Evolutionary conservation across 257 asterid genomes (phyloP).

Genomic region (Verbascum thapsus): DNA sequence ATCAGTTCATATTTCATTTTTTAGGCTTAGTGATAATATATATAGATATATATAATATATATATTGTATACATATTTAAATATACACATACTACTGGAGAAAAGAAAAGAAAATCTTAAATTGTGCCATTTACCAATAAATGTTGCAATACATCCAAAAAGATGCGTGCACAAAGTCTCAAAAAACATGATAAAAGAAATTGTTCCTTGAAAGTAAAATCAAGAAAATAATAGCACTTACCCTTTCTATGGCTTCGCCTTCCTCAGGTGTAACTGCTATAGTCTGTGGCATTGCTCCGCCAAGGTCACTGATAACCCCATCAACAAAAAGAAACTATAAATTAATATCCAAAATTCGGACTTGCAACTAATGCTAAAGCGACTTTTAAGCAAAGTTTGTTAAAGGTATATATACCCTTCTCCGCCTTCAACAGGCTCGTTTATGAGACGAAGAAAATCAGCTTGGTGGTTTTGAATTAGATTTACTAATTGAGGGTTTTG

Average conservation of each 20-base stretch:
- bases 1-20: not conserved
- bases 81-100: no score
- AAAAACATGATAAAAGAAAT: not conserved
- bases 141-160: not conserved
- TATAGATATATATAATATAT: no score
- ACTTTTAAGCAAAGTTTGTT: not conserved
- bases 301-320: conserved; percentile 44
- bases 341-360: not conserved
- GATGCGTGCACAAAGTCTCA: not conserved
- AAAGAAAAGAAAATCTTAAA: no score
- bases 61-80: no score
- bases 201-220: conserved; percentile 2
- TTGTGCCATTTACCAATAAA: no score
- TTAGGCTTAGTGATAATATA: not conserved
- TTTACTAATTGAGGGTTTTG: conserved; percentile 79
- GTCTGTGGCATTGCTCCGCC: conserved; percentile 70
- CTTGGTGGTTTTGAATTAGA: conserved; percentile 79
- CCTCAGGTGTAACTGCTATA: conserved; percentile 66
- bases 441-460: conserved; percentile 82
- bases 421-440: conserved; percentile 88
- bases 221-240: conserved; percentile 37
- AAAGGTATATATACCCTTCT: conserved; percentile 56
- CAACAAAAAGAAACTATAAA: conserved; percentile 10
- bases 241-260: conserved; percentile 74
- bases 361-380: not conserved